These are phyloP conservation scores for Casaregolazyma suthepensis DNA, from an alignment of 1,139 yeast species.

Conservation along the genomic window DNA sequence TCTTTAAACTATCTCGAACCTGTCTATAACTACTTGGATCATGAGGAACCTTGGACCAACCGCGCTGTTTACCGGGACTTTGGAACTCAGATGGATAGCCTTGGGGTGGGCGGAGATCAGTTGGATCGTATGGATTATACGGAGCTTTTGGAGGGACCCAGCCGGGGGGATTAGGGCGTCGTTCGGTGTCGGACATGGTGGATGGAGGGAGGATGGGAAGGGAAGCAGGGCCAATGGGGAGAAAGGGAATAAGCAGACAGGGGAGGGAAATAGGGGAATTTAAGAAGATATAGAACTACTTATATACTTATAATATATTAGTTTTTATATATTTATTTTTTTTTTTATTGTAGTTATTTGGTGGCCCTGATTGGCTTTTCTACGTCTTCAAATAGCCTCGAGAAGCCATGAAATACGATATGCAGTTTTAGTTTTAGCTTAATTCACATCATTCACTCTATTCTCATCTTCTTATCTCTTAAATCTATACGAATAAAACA, in stretches of 20 bases:
- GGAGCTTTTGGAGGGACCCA: slow-evolving; percentile 83
- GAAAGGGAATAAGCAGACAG: background rate
- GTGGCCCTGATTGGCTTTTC: no score
- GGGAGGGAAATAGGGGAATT: background rate
- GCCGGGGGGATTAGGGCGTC: slow-evolving; percentile 76
- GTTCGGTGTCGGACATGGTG: slow-evolving; percentile 25
- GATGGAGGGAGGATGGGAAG: slow-evolving; percentile 10
- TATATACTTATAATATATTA: background rate
- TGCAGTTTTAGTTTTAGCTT: no score
- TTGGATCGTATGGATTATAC: slow-evolving; percentile 78
- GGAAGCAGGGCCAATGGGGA: background rate
- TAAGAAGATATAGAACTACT: no score
- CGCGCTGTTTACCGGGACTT: slow-evolving; percentile 32
- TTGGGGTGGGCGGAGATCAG: slow-evolving; percentile 69
- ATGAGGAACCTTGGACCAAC: slow-evolving; percentile 57
- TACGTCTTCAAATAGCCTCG: no score
- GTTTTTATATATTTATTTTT: background rate
- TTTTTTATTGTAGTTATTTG: no score
- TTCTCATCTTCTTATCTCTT: no score
- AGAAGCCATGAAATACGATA: no score
- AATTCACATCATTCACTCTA: no score
- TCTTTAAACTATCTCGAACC: slow-evolving; percentile 66
- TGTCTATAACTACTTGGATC: slow-evolving; percentile 64
- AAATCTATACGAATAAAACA: no score
- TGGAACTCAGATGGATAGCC: slow-evolving; percentile 77